Percentiles rank a stretch among this genome's conserved stretches.
phyloP scores from a whole-genome alignment of 2,329 filamentous ascomycete genomes.

The Cytospora mali region DNA sequence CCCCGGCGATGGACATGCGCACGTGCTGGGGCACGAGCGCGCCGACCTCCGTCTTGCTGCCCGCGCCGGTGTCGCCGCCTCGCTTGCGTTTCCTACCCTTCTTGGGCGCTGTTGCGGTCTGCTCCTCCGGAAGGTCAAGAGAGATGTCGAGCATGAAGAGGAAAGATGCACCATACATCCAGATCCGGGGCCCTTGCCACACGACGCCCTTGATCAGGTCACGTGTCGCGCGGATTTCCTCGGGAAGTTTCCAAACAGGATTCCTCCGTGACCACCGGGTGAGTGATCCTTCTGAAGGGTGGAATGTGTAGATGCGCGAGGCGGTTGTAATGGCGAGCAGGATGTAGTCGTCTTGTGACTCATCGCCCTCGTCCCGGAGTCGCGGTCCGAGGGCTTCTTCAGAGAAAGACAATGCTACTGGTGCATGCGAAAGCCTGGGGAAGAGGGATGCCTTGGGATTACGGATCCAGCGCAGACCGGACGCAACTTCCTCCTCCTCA shows the following conservation, averaged over 20 bases:
- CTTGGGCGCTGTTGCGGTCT: conserved; percentile 37
- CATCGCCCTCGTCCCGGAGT: conserved; percentile 31
- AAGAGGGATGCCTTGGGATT: conserved; percentile 72
- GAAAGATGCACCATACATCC: conserved; percentile 86
- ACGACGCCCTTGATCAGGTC: conserved; percentile 82
- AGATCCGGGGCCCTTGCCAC: conserved; percentile 79
- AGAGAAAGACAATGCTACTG: conserved; percentile 70
- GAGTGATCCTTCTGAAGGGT: conserved; percentile 74
- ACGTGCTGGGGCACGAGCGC: conserved; percentile 49
- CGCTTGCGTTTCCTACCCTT: conserved; percentile 59
- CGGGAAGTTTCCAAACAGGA: conserved; percentile 72
- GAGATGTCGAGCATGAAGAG: conserved; percentile 90
- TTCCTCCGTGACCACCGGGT: conserved; percentile 88
- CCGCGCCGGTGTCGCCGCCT: conserved; percentile 53
- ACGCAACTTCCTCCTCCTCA: conserved; percentile 36
- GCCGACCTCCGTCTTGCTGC: conserved; percentile 53
- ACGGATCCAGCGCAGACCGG: conserved; percentile 70
- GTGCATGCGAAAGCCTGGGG: conserved; percentile 66
- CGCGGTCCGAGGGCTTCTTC: conserved; percentile 45
- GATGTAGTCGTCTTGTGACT: conserved; percentile 18
- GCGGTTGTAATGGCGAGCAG: conserved; percentile 55
- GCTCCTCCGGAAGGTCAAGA: conserved; percentile 60
- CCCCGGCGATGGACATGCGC: conserved; percentile 39
- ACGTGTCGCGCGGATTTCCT: conserved; percentile 71
- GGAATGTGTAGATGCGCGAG: conserved; percentile 74